Evolutionary conservation across 345 rosid genomes (phyloP), one percentile per base, ranked within the genome.

Genomic region (Camelina sativa): DNA sequence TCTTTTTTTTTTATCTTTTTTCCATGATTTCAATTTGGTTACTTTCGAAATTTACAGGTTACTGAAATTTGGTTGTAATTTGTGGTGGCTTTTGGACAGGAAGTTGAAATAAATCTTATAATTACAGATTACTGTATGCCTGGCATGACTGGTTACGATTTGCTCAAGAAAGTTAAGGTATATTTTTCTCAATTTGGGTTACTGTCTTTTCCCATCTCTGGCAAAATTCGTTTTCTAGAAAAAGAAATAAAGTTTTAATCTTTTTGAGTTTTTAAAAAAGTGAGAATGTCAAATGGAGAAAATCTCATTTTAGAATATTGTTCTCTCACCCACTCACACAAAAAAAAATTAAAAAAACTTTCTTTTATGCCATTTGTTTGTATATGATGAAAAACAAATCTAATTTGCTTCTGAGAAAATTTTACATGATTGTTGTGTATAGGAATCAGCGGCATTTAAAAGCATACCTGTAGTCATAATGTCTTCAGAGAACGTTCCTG

Each of bases 61-160:
- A 50, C 19, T 59, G 5, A 60, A 15, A 17, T 23, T 25, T 48
- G 10, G 55, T 57, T 55, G 40, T 46, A 15, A n/a, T 19, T 0
- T 20, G 28, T 51, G 55, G 55, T 51, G 55, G 55, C 13, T 40
- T 28, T 51, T 53, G 74, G 58, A 35, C 82, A 75, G 63, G 88
- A 86, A 17, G 38, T 83, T 12, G 83, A 83, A 80, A 86, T 95
- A 2, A 89, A 85, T 80, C 76, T 95, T 74, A 92, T 95, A 58
- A 90, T 95, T 25, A 95, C 97, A 50, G 99, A 95, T 81, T 95
- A 95, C 46, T 90, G 92, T 60, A 95, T 92, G 99, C 99, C 99
- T 15, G 99, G 93, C 11, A 92, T 94, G 96, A 89, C 97, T 7
- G 99, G 99, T 72, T 90, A 90, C 72, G 97, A 95, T 86, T 93